Base-by-base conservation (phyloP, 495 filamentous ascomycete genomes). In the Hyaloscypha hepaticicola region DNA sequence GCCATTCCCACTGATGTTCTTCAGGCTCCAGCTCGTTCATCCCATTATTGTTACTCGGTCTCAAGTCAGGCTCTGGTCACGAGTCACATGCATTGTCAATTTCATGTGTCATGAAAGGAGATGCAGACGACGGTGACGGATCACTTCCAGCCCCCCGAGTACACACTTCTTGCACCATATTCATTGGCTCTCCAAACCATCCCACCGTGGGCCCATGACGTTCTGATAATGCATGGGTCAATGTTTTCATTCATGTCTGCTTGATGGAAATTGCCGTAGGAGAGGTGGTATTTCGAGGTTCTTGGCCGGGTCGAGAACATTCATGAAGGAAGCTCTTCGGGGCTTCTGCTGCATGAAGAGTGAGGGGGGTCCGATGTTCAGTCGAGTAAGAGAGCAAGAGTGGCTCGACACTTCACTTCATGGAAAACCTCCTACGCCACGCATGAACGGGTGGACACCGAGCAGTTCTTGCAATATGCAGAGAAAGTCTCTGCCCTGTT, bases 311-410 rank as follows among this genome's bases (percentile, higher is more conserved):
- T 34, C 60, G 7, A 55, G 24, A 48, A 55, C 31, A 34, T 24
- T 28, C 34, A 31, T n/a, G 22, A 16, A 33, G 27, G 12, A 45
- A 53, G 50, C 8, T 38, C 27, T 61, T 41, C n/a, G 7, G n/a
- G 19, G 60, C 48, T 19, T 29, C 22, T 55, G 49, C 48, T 63
- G 61, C 50, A 55, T 33, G 51, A 29, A 56, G 61, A 34, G n/a
- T 55, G 60, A 62, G 31, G 28, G 31, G 50, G 50, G 25, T 45
- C 24, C 33, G 55, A n/a, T 63, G 27, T 38, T 51, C 38, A 61
- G 33, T 41, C 58, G 58, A 51, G 41, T 50, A 38, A 24, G 58
- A 49, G 31, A 52, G 26, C 22, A 49, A 49, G 38, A 45, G 38
- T 45, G 0, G 12, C 31, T 33, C 31, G 31, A 33, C 31, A 33